A percentile compares a stretch with the other conserved stretches of the same genome.
Evolutionary conservation across 371 early-diverging fungal species (phyloP).

Genomic region (Chytridiales sp.): DNA sequence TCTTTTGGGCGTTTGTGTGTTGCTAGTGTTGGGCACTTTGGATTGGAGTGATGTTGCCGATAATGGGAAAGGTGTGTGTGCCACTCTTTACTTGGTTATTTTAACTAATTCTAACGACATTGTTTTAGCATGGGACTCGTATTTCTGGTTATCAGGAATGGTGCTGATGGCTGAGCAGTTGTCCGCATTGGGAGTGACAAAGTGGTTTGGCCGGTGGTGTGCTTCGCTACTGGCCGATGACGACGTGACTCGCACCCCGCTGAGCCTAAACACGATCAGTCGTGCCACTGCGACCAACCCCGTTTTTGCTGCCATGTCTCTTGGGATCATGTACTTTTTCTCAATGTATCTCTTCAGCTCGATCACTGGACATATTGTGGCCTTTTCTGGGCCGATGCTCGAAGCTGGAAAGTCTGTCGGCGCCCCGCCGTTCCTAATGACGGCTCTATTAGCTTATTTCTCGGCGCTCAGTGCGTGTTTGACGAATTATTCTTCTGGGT

Average conservation of each 20-base stretch:
- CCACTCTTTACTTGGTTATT: background rate
- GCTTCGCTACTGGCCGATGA: conserved; percentile 35
- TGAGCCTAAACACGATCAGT: too few species aligned
- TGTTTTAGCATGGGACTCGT: conserved; percentile 66
- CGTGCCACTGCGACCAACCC: too few species aligned
- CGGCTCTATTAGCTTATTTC: conserved; percentile 65
- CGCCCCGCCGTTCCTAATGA: conserved; percentile 56
- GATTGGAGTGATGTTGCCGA: conserved; percentile 69
- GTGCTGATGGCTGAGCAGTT: conserved; percentile 75
- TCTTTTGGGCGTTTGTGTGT: conserved; percentile 55
- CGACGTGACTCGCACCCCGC: too few species aligned
- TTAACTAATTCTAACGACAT: background rate
- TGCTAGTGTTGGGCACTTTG: conserved; percentile 62
- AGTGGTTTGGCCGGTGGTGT: conserved; percentile 60
- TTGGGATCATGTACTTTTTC: conserved; percentile 61
- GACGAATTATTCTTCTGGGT: conserved; percentile 43
- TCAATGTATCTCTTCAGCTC: conserved; percentile 74
- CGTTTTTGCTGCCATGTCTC: conserved; percentile 35
- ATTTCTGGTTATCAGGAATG: conserved; percentile 79
- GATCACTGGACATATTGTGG: conserved; percentile 46
- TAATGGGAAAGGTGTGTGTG: conserved; percentile 68
- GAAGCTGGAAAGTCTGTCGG: conserved; percentile 67
- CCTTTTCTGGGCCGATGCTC: conserved; percentile 72
- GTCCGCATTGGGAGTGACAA: conserved; percentile 63
- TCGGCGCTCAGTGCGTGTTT: conserved; percentile 65